These are phyloP conservation scores for Sugiyamaella americana DNA, from an alignment of 805 yeast species.

Conservation along the genomic window DNA sequence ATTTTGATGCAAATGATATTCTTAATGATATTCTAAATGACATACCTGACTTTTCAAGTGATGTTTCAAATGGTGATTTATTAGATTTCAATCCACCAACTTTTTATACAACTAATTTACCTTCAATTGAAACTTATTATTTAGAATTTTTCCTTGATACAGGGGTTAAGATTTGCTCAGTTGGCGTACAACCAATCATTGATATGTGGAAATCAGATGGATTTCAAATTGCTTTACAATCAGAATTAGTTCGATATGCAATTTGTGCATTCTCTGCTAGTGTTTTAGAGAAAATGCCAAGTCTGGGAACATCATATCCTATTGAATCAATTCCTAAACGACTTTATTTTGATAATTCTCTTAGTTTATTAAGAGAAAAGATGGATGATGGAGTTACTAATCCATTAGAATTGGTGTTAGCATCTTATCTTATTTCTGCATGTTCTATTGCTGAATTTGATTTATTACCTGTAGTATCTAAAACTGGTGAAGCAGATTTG, in stretches of 20 bases:
- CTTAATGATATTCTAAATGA: not conserved
- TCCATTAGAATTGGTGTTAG: slow-evolving; percentile 5
- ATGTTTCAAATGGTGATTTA: not conserved
- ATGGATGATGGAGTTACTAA: not conserved
- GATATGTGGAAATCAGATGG: not conserved
- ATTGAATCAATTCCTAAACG: not conserved
- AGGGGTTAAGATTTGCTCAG: slow-evolving; percentile 1
- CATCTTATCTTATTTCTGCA: slow-evolving; percentile 1
- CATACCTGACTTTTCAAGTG: not conserved
- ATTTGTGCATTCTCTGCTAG: slow-evolving; percentile 3
- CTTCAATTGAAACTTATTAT: not conserved
- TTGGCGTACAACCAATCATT: not conserved
- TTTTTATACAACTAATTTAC: not conserved
- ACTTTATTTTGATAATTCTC: not conserved
- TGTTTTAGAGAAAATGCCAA: not conserved
- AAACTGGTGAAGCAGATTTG: slow-evolving; percentile 3
- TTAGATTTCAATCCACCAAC: too few relatives aligned
- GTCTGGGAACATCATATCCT: not conserved
- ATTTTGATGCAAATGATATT: too few relatives aligned
- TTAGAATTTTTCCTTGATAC: slow-evolving; percentile 1
- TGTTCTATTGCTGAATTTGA: not conserved
- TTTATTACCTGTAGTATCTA: slow-evolving; percentile 1
- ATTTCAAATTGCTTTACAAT: not conserved
- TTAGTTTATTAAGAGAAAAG: slow-evolving; percentile 1
- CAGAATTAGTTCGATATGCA: slow-evolving; percentile 1